Conservation (phyloP, 495 filamentous ascomycete genomes). For the Parathielavia appendiculata region DNA sequence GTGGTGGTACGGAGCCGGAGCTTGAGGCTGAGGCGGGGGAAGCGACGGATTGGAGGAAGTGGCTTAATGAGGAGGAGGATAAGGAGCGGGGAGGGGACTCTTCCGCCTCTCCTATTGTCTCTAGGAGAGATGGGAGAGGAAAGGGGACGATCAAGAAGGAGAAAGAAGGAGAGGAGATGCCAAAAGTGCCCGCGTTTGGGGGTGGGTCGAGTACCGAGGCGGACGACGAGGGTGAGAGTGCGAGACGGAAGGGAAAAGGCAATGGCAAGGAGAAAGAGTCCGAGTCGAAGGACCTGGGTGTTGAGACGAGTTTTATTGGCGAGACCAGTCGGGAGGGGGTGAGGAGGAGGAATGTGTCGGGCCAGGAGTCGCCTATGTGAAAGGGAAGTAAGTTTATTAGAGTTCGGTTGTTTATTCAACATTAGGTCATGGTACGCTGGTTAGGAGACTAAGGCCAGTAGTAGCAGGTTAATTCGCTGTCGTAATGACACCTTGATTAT, state of each 20-base stretch:
- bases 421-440: too few relatives aligned
- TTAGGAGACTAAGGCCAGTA: too few relatives aligned
- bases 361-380: neutral
- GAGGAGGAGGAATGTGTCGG: slow-evolving; percentile 15
- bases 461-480: too few relatives aligned
- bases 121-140: slow-evolving; percentile 22
- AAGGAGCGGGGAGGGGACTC: neutral
- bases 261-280: neutral
- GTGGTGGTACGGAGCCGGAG: neutral
- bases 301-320: slow-evolving; percentile 46
- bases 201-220: slow-evolving; percentile 29
- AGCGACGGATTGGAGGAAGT: too few relatives aligned
- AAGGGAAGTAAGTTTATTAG: neutral
- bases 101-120: neutral
- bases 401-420: neutral
- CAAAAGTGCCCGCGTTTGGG: slow-evolving; percentile 7
- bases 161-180: slow-evolving; percentile 25
- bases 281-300: slow-evolving; percentile 38
- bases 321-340: slow-evolving; percentile 23
- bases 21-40: too few relatives aligned
- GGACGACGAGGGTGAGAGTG: slow-evolving; percentile 11
- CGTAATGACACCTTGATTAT: too few relatives aligned
- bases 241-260: neutral
- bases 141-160: slow-evolving; percentile 32
- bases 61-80: neutral